These are phyloP conservation scores for Carpinus viminea DNA, from an alignment of 306 rosid genomes.

Conservation along the genomic window DNA sequence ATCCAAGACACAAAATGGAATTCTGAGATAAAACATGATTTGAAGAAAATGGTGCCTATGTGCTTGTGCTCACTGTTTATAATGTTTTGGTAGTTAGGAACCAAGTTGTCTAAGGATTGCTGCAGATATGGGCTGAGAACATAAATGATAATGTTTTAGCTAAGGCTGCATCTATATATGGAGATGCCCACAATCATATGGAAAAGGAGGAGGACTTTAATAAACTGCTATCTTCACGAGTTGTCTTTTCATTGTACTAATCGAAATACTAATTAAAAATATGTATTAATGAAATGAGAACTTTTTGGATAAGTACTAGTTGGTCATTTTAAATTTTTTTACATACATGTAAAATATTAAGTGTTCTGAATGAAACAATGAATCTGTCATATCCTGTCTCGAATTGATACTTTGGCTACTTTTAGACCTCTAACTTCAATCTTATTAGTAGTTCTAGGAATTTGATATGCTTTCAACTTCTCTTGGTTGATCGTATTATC, in stretches of 20 bases:
- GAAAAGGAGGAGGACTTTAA: constrained; percentile 92
- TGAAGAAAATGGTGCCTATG: background rate
- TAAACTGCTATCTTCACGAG: constrained; percentile 77
- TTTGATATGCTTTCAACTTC: background rate
- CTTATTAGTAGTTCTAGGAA: background rate
- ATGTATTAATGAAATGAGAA: background rate
- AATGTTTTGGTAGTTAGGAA: constrained; percentile 72
- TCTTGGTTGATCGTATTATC: background rate
- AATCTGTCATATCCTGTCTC: background rate
- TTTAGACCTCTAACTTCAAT: background rate
- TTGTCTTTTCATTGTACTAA: constrained; percentile 24
- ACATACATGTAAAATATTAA: background rate
- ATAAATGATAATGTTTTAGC: constrained; percentile 69
- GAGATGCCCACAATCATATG: constrained; percentile 91
- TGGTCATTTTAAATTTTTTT: background rate
- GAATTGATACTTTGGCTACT: background rate
- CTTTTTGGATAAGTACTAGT: background rate
- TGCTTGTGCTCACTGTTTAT: constrained; percentile 16
- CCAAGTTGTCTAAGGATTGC: constrained; percentile 96
- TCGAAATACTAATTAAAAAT: background rate
- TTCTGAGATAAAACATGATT: constrained; percentile 26
- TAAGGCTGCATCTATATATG: constrained; percentile 93
- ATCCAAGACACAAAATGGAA: no score
- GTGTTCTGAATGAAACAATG: background rate
- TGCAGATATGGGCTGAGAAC: constrained; percentile 95